Evolutionary conservation across 2,329 filamentous ascomycete genomes (phyloP).

Genomic region (Fusarium beomiforme): DNA sequence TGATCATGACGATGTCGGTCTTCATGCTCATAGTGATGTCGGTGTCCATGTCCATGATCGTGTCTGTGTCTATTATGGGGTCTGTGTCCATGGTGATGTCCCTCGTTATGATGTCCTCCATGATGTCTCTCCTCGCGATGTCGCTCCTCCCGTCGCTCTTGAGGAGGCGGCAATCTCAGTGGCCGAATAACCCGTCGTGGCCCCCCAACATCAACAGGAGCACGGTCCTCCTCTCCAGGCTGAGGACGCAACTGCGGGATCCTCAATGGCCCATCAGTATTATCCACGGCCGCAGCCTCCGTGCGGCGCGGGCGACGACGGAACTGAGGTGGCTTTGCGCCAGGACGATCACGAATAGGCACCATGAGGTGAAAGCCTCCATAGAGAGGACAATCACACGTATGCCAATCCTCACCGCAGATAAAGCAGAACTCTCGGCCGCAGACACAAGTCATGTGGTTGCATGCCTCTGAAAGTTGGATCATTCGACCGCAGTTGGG

Average conservation of each 20-base stretch:
- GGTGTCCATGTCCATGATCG: not conserved
- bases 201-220: not conserved
- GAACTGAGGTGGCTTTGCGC: conserved; percentile 28
- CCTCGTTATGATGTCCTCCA: not conserved
- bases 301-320: conserved; percentile 6
- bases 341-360: conserved; percentile 19
- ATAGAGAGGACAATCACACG: conserved; percentile 46
- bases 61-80: no score
- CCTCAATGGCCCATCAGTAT: not conserved
- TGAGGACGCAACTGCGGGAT: conserved; percentile 32
- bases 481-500: conserved; percentile 37
- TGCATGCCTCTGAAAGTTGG: conserved; percentile 35
- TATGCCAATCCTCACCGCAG: conserved; percentile 56
- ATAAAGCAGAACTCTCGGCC: conserved; percentile 60
- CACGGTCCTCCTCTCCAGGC: conserved; percentile 3
- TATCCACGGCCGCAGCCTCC: not conserved
- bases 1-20: not conserved
- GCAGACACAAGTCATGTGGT: conserved; percentile 54
- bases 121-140: not conserved
- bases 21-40: not conserved
- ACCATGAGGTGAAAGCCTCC: conserved; percentile 10
- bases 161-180: not conserved
- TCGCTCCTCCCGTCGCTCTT: not conserved
- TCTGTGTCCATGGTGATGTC: no score
- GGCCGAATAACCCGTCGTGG: not conserved